phyloP scores from a whole-genome alignment of 108 stramenopile genomes.

The Bacterosira constricta region DNA sequence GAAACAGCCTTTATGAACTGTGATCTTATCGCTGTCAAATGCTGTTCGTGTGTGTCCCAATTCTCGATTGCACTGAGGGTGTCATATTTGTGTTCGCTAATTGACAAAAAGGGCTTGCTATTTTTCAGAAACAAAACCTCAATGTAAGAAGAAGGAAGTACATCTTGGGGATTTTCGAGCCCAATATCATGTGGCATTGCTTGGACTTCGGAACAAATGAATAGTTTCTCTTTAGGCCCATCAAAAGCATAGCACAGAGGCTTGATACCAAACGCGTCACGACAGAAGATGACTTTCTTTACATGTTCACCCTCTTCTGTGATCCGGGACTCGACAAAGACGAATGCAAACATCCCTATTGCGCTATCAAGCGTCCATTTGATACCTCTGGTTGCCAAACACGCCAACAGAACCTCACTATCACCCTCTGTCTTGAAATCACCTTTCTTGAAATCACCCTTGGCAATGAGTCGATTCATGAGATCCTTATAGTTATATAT shows the following conservation, averaged over 20 bases:
- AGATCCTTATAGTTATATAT: slow-evolving; percentile 1
- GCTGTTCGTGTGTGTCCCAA: too few relatives aligned
- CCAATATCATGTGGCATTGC: not conserved
- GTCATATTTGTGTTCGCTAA: too few relatives aligned
- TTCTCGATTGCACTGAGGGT: too few relatives aligned
- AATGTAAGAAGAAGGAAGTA: not conserved
- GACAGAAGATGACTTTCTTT: not conserved
- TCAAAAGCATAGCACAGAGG: not conserved
- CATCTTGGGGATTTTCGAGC: not conserved
- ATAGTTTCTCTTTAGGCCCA: not conserved
- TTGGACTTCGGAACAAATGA: slow-evolving; percentile 1
- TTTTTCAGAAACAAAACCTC: too few relatives aligned
- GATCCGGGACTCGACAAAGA: slow-evolving; percentile 6
- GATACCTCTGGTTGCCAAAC: not conserved
- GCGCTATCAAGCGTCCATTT: not conserved
- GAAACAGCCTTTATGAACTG: not conserved
- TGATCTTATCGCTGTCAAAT: not conserved
- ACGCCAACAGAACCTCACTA: slow-evolving; percentile 3
- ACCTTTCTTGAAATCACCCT: not conserved
- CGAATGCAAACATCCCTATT: not conserved
- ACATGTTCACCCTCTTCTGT: not conserved
- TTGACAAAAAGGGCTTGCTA: too few relatives aligned
- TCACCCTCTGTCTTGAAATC: slow-evolving; percentile 3
- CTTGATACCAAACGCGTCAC: not conserved
- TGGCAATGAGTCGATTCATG: not conserved